Base-by-base conservation (phyloP, 345 rosid species). In the Aquilaria malaccensis region DNA sequence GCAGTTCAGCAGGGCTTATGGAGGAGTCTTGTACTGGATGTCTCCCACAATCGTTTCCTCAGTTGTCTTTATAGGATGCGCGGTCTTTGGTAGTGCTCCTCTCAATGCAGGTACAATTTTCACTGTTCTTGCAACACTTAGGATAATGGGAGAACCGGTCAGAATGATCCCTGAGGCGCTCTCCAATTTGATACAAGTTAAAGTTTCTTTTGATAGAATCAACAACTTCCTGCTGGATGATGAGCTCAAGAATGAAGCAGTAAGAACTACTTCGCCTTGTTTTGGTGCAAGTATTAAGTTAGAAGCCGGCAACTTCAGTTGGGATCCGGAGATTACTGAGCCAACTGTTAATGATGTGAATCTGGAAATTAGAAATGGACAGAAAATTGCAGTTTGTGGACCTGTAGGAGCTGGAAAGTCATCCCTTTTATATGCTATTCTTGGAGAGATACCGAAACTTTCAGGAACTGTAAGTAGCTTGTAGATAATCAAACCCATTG, bases 321-420 rank as follows among this genome's bases (percentile, higher is more conserved):
- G 97, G 97, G 85, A 85, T 64, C 75, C 79, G 37, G 86, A 87
- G 58, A 49, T 66, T 14, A 55, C 63, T 37, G 12, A 33, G 63
- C 65, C 76, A 61, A 80, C 93, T 7, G 70, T 91, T 33, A 46
- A 56, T 46, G 45, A 77, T 66, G 70, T 85, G 51, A 66, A 71
- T 56, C 59, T 91, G 56, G 78, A 84, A 29, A 64, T 80, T 5
- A 77, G 70, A 63, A 12, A 50, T 29, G 81, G 87, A 31, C 81
- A 84, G 46, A 85, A 91, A 62, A 63, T 91, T 66, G 93, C 97
- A 30, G 72, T 90, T 55, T 87, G 97, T 45, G 95, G 97, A 45
- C 80, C 84, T 6, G 95, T 90, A 15, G 92, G 95, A 1, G 82
- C 90, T 0, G 95, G 97, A 29, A 90, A 87, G 70, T 87, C 95